These are phyloP conservation scores for Lecanicillium sp. DNA, from an alignment of 2,329 filamentous ascomycete species.

Conservation along the genomic window DNA sequence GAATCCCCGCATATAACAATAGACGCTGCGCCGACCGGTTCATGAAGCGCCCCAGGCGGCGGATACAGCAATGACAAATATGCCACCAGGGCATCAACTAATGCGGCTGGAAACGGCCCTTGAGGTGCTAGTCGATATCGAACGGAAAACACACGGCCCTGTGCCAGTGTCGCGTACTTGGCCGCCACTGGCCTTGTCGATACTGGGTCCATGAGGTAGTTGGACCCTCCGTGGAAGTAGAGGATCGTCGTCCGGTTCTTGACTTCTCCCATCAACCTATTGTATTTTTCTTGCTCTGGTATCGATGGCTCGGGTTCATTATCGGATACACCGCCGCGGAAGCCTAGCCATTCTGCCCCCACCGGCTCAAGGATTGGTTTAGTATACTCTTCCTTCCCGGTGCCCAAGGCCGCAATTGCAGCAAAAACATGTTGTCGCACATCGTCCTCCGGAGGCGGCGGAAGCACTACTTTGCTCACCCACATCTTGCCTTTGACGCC, in stretches of 20 bases:
- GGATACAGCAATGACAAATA: conserved; percentile 63
- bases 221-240: conserved; percentile 7
- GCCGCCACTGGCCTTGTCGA: conserved; percentile 1
- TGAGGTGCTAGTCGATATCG: conserved; percentile 53
- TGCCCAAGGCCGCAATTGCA: conserved; percentile 2
- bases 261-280: neutral
- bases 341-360: conserved; percentile 7
- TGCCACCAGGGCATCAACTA: conserved; percentile 58
- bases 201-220: conserved; percentile 7
- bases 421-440: neutral
- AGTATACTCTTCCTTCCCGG: neutral
- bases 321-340: neutral
- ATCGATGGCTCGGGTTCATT: neutral
- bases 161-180: neutral
- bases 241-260: conserved; percentile 1
- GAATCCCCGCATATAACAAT: conserved; percentile 59
- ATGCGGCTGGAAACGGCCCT: conserved; percentile 58
- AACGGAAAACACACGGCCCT: conserved; percentile 6
- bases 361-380: conserved; percentile 1
- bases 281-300: conserved; percentile 3
- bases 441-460: conserved; percentile 34
- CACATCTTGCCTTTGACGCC: conserved; percentile 61
- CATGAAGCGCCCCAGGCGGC: conserved; percentile 52
- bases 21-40: conserved; percentile 46
- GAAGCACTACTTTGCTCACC: conserved; percentile 54